phyloP scores from a whole-genome alignment of 1,284 basidiomycete genomes.

The Ceratobasidium sp. region DNA sequence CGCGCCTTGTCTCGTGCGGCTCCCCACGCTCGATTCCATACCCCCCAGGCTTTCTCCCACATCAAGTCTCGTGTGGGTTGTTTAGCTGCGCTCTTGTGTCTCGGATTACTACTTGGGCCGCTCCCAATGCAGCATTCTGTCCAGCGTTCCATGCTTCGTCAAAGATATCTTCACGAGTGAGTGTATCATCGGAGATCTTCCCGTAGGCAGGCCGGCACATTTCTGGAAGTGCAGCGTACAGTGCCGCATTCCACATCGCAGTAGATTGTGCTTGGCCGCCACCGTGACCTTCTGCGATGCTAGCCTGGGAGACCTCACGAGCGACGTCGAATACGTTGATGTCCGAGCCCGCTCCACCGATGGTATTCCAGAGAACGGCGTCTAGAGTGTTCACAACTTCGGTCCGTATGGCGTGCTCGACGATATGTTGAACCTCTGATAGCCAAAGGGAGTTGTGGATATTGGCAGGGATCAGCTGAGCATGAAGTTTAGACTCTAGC shows the following conservation, averaged over 20 bases:
- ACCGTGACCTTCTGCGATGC: neutral
- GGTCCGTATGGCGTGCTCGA: neutral
- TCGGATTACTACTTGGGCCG: neutral
- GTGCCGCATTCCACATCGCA: slow-evolving; percentile 9
- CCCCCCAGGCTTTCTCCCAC: slow-evolving; percentile 17
- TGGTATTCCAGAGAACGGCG: neutral
- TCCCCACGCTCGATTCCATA: slow-evolving; percentile 2
- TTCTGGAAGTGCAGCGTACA: neutral
- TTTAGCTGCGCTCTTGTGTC: neutral
- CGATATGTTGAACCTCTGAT: neutral
- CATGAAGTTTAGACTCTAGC: too few relatives aligned
- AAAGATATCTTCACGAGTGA: neutral
- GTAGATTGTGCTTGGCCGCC: neutral
- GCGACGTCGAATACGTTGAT: neutral
- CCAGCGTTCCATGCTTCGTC: neutral
- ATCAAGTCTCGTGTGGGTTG: slow-evolving; percentile 17
- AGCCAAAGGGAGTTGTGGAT: too few relatives aligned
- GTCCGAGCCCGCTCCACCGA: neutral
- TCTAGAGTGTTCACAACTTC: neutral
- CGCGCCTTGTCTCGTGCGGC: neutral
- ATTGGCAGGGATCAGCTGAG: too few relatives aligned
- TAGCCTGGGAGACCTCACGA: neutral
- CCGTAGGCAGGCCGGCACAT: neutral
- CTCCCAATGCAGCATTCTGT: neutral
- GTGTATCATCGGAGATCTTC: neutral